Evolutionary conservation across 2,329 filamentous ascomycete species (phyloP), one percentile per base, ranked within the genome.

Genomic region (Exophiala mesophila): DNA sequence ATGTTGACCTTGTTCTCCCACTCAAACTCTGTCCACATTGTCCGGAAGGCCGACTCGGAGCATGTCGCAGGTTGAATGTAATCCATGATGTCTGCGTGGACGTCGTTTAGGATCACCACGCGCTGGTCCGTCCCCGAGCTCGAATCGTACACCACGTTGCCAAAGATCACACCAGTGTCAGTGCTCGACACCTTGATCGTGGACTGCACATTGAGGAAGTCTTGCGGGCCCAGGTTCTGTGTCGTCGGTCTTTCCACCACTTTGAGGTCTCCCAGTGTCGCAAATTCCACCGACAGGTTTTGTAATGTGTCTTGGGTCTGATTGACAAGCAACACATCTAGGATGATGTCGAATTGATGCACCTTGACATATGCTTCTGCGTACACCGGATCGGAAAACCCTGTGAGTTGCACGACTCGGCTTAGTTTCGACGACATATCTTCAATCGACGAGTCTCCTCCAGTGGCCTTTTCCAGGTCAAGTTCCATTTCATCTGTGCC

Each of bases 1-100:
- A 98, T 97, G 71, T 98, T 98, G 66, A 98, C 90, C 78, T 98
- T 98, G 72, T 98, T 98, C 74, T 98, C 92, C 92, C 92, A 98
- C 64, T 98, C 92, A 55, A 98, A 98, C 63, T 98, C 92, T 26
- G 92, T 98, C 92, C 92, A 98, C 92, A 98, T 98, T n/a, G 88
- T 94, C 47, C 92, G 81, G 82, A 98, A 98, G 60, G 97, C 88
- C 8, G 90, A 96, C 73, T 98, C 92, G 3, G 88, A 92, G 74
- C 92, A 98, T 12, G 88, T 83, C 5, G 90, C 90, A 1, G 92
- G 92, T 63, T 97, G 90, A 59, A 98, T 98, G 70, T 98, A 98
- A 69, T 98, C 92, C 92, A 98, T 98, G 54, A 98, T 96, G 61
- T 98, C 92, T 44, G 97, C 90, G 60, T 98, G 92, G 20, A 98